Conservation (phyloP, 208 protist genomes). For the Trypanosoma platydactyli region DNA sequence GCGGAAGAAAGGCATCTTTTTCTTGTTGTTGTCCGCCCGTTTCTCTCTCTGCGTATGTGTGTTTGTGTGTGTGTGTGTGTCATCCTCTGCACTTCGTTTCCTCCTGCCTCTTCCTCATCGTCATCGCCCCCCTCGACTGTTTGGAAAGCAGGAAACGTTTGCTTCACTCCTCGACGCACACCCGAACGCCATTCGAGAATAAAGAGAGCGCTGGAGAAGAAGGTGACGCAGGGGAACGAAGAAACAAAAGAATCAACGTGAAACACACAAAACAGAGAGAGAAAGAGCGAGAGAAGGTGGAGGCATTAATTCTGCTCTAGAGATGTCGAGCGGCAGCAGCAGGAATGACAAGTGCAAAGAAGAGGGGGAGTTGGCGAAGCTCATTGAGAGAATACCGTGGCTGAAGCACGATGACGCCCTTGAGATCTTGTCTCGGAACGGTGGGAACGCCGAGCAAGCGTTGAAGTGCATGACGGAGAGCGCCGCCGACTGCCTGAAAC, state of each 20-base stretch:
- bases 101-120: too few species aligned
- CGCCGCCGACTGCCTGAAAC: too few species aligned
- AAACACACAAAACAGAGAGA: slow-evolving; percentile 1
- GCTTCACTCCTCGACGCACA: too few species aligned
- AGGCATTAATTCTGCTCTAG: not conserved
- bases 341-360: slow-evolving; percentile 9
- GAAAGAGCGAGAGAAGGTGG: not conserved
- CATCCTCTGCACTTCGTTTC: too few species aligned
- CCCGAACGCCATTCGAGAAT: not conserved
- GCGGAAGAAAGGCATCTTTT: too few species aligned
- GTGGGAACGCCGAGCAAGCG: slow-evolving; percentile 15
- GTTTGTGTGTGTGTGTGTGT: too few species aligned
- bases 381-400: slow-evolving; percentile 16
- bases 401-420: slow-evolving; percentile 22
- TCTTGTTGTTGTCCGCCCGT: too few species aligned
- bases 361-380: slow-evolving; percentile 1
- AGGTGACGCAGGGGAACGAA: not conserved
- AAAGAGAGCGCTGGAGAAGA: too few species aligned
- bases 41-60: too few species aligned
- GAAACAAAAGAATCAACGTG: not conserved
- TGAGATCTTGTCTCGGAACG: slow-evolving; percentile 9
- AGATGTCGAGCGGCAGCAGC: not conserved
- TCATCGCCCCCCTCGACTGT: too few species aligned
- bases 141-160: too few species aligned
- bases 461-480: not conserved